Conservation (phyloP, 305 asterid species). For the Fraxinus dipetala region DNA sequence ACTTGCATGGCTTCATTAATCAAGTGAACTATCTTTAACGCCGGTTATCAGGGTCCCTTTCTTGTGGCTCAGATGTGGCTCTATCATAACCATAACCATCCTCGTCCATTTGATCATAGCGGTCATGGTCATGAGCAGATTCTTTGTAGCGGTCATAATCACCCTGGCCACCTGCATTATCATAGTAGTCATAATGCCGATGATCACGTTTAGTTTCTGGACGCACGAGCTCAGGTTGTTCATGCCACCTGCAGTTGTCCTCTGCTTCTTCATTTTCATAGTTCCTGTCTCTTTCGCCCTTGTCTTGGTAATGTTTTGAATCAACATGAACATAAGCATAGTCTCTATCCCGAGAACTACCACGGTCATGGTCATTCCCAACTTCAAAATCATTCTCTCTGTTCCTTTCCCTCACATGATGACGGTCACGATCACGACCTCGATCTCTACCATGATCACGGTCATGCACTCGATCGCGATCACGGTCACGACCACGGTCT, state of each 20-base stretch:
- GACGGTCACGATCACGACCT: slow-evolving; percentile 30
- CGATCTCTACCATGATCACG: slow-evolving; percentile 48
- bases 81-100: slow-evolving; percentile 63
- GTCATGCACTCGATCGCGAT: slow-evolving; percentile 49
- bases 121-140: slow-evolving; percentile 52
- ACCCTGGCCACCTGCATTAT: slow-evolving; percentile 45
- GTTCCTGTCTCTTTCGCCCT: slow-evolving; percentile 53
- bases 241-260: slow-evolving; percentile 51
- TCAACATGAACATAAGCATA: slow-evolving; percentile 53
- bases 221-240: slow-evolving; percentile 45
- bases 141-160: slow-evolving; percentile 65
- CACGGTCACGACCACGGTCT: slow-evolving; percentile 64
- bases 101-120: slow-evolving; percentile 76
- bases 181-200: slow-evolving; percentile 58
- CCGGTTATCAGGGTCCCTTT: slow-evolving; percentile 42
- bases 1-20: neutral
- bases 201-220: slow-evolving; percentile 41
- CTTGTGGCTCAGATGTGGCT: slow-evolving; percentile 53
- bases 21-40: slow-evolving; percentile 48
- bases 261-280: slow-evolving; percentile 45
- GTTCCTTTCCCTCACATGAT: slow-evolving; percentile 39
- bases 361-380: slow-evolving; percentile 56
- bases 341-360: slow-evolving; percentile 62
- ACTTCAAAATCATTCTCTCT: slow-evolving; percentile 49
- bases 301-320: slow-evolving; percentile 46